A percentile compares a stretch with the other conserved stretches of the same genome.
These are phyloP conservation scores for Myriosclerotinia curreyana DNA, from an alignment of 2,329 filamentous ascomycete genomes.

Conservation along the genomic window DNA sequence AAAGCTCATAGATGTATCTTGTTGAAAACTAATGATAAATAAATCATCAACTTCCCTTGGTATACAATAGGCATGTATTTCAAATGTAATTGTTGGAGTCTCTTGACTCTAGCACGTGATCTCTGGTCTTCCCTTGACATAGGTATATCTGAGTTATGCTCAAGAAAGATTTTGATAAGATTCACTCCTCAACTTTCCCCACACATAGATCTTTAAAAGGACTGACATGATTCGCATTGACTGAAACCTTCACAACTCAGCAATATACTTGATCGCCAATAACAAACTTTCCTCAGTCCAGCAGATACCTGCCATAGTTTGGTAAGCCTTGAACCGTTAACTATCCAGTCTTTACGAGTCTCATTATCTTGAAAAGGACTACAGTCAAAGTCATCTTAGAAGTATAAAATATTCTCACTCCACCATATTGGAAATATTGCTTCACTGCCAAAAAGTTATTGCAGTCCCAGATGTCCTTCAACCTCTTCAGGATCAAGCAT, in stretches of 20 bases:
- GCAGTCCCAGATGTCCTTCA: not conserved
- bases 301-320: not conserved
- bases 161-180: not conserved
- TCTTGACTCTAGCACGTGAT: not conserved
- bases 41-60: no score
- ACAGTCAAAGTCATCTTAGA: not conserved
- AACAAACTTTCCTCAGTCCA: no score
- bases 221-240: not conserved
- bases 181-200: not conserved
- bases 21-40: no score
- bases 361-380: not conserved
- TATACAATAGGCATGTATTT: no score
- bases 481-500: not conserved
- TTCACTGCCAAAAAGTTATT: accelerated
- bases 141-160: not conserved
- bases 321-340: not conserved
- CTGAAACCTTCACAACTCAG: not conserved
- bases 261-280: not conserved
- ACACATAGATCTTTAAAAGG: not conserved
- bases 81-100: no score
- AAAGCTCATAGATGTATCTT: no score
- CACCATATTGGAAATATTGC: not conserved
- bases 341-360: not conserved
- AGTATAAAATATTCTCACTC: not conserved
- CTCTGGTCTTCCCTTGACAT: not conserved